Base-by-base conservation (phyloP, 1,284 basidiomycete genomes). In the Ustilago nuda region DNA sequence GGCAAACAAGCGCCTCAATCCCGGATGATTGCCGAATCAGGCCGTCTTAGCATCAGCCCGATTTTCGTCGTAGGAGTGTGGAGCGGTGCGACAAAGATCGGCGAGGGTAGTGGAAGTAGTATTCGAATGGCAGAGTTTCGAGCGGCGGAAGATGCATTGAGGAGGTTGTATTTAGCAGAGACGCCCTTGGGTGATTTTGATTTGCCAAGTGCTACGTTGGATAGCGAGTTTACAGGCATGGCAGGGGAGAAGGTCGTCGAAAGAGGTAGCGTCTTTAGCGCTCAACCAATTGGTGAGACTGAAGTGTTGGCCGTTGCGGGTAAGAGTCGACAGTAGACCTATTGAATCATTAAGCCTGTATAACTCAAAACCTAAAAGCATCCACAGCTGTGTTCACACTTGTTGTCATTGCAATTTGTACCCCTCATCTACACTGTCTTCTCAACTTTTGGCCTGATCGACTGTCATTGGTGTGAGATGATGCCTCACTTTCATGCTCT, bases 71-170 rank as follows among this genome's bases (percentile, higher is more conserved):
- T 98, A 11, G 96, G 95, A 27, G 92, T 97, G 56, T 98, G 91
- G 86, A 93, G 93, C n/a, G 90, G 90, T 23, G 92, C 93, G 75
- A 79, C 88, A 33, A 91, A 98, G 87, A 89, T 99, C 3, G 94
- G 96, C 13, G 95, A 99, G 87, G 95, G 95, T 8, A 94, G 94
- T 83, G 97, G 97, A 54, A 93, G 91, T 79, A 94, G 93, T 17
- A 88, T 98, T 66, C 91, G 91, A 84, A 99, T 99, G 96, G 95
- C 95, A 17, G 94, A 98, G 87, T 97, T 91, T 87, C 89, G 97
- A 45, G 93, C 93, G 23, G 93, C 93, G 4, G 93, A 94, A 86
- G 92, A 94, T 83, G 90, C 93, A 0, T 88, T 95, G 33, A 90
- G 92, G 71, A 89, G 93, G 39, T 88, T 95, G 33, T 94, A 93